Evolutionary conservation across 192 early-diverging fungal species (phyloP).

Genomic region (Umbelopsis ramanniana): DNA sequence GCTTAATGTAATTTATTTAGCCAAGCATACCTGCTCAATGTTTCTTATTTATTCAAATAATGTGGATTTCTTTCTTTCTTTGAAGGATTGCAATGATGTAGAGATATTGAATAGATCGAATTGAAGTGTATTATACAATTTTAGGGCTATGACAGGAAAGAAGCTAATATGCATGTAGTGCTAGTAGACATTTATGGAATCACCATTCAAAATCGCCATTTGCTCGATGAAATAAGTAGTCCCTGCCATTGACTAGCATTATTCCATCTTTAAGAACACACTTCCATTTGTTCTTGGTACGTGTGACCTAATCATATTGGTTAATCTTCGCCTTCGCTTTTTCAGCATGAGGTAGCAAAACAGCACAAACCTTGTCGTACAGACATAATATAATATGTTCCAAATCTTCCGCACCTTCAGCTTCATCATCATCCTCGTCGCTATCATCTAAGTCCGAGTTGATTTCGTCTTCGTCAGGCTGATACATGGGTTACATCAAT

Average conservation of each 20-base stretch:
- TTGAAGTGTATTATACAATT: conserved; percentile 1
- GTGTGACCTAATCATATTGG: conserved; percentile 61
- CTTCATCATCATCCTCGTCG: conserved; percentile 65
- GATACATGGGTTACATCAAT: not conserved
- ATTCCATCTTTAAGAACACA: conserved; percentile 97
- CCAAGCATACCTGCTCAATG: not conserved
- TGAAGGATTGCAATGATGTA: not conserved
- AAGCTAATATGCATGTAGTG: not conserved
- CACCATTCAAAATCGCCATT: conserved; percentile 99
- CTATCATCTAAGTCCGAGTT: conserved; percentile 75
- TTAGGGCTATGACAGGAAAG: not conserved
- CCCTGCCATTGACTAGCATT: conserved; percentile 91
- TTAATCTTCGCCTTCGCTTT: not conserved
- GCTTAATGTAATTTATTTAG: not conserved
- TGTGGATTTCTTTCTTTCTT: not conserved
- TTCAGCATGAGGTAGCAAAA: not conserved
- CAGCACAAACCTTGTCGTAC: conserved; percentile 64
- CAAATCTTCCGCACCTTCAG: conserved; percentile 62
- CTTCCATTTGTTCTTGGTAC: conserved; percentile 99
- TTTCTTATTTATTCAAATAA: not conserved
- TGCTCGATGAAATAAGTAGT: conserved; percentile 93
- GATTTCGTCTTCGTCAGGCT: conserved; percentile 61
- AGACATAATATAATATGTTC: conserved; percentile 79
- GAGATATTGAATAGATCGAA: conserved; percentile 2
- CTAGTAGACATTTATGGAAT: not conserved